Conservation (phyloP, 345 rosid species). For the Pugionium cornutum region DNA sequence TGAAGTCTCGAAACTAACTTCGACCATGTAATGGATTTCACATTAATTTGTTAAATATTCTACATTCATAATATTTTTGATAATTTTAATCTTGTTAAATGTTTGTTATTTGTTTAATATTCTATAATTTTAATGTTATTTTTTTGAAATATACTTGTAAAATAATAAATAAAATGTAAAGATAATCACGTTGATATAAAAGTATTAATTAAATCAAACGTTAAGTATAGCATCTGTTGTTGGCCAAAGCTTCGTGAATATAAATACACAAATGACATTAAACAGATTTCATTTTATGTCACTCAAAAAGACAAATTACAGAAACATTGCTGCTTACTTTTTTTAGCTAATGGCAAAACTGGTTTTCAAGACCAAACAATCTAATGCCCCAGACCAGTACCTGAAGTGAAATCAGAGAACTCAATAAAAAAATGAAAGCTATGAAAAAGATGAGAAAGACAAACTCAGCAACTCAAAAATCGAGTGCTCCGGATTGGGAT, state of each 20-base stretch:
- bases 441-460: slow-evolving; percentile 23
- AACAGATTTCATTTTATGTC: not conserved
- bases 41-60: too few species aligned
- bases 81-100: too few species aligned
- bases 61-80: too few species aligned
- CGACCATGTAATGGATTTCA: not conserved
- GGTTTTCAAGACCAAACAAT: slow-evolving; percentile 15
- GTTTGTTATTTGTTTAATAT: too few species aligned
- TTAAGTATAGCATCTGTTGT: not conserved
- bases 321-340: not conserved
- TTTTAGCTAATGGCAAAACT: not conserved
- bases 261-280: slow-evolving; percentile 1
- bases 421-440: not conserved
- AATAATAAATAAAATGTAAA: too few species aligned
- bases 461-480: slow-evolving; percentile 50
- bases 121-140: too few species aligned
- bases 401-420: slow-evolving; percentile 9
- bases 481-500: slow-evolving; percentile 62
- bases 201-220: not conserved
- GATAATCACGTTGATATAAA: not conserved
- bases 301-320: not conserved
- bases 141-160: too few species aligned
- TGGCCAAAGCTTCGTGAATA: not conserved
- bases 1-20: not conserved
- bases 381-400: not conserved